Evolutionary conservation across 2,329 filamentous ascomycete genomes (phyloP).

Genomic region (Tolypocladium ovalisporum): DNA sequence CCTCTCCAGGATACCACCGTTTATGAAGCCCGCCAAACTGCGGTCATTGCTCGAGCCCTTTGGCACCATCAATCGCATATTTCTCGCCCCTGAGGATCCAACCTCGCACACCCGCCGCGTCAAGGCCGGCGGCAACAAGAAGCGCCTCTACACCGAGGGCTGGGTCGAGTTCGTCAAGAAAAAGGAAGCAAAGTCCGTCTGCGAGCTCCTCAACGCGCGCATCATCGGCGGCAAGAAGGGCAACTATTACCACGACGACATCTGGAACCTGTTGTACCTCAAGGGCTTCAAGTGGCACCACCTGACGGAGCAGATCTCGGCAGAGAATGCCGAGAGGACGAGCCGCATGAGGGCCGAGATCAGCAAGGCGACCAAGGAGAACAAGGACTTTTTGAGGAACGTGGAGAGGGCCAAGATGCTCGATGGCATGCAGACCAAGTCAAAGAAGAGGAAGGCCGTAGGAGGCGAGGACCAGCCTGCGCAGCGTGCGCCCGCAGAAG

Average conservation of each 20-base stretch:
- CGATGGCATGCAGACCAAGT: slow-evolving; percentile 57
- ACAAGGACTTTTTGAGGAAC: slow-evolving; percentile 70
- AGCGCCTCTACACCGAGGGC: slow-evolving; percentile 69
- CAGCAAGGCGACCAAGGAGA: slow-evolving; percentile 63
- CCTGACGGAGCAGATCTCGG: slow-evolving; percentile 65
- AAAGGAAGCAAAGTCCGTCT: slow-evolving; percentile 64
- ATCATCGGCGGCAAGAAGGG: slow-evolving; percentile 79
- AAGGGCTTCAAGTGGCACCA: slow-evolving; percentile 76
- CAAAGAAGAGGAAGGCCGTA: slow-evolving; percentile 27
- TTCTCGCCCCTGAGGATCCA: slow-evolving; percentile 67
- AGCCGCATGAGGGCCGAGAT: slow-evolving; percentile 71
- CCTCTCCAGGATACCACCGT: slow-evolving; percentile 73
- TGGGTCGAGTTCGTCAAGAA: slow-evolving; percentile 79
- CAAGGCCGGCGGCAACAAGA: slow-evolving; percentile 69
- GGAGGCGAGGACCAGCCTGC: slow-evolving; percentile 9
- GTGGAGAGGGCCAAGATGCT: slow-evolving; percentile 72
- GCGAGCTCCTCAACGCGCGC: slow-evolving; percentile 64
- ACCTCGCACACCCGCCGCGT: slow-evolving; percentile 55
- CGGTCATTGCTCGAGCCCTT: slow-evolving; percentile 65
- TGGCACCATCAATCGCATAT: slow-evolving; percentile 66
- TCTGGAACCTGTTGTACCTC: slow-evolving; percentile 77
- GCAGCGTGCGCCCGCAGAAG: slow-evolving; percentile 7
- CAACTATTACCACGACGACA: slow-evolving; percentile 72
- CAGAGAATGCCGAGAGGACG: slow-evolving; percentile 70
- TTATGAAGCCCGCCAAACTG: slow-evolving; percentile 76